These are phyloP conservation scores for Crithidia expoeki DNA, from an alignment of 208 protist species.

Conservation along the genomic window DNA sequence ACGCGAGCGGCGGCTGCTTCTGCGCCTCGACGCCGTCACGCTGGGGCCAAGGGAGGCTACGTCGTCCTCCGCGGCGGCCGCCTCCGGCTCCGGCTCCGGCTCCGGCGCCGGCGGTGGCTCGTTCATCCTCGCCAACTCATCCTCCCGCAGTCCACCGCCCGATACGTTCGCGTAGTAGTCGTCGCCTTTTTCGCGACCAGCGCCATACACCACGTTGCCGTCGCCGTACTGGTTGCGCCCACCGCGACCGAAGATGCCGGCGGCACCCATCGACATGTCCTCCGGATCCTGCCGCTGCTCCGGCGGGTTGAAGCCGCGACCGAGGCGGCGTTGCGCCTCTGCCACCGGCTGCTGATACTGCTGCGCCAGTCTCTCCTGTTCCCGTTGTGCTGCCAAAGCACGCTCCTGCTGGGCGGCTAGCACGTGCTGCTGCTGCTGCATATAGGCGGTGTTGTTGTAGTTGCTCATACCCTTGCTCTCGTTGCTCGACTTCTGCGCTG, in stretches of 20 bases:
- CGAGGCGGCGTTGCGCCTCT: conserved; percentile 23
- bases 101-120: not conserved
- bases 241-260: conserved; percentile 31
- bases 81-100: not conserved
- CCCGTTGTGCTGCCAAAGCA: not conserved
- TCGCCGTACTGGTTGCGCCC: conserved; percentile 25
- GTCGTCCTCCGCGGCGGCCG: conserved; percentile 1
- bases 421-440: conserved; percentile 17
- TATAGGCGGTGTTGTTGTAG: conserved; percentile 1
- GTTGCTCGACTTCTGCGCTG: conserved; percentile 17
- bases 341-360: conserved; percentile 8
- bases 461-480: conserved; percentile 10
- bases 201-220: conserved; percentile 14
- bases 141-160: conserved; percentile 9
- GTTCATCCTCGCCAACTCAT: conserved; percentile 11
- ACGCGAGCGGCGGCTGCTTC: conserved; percentile 29
- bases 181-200: not conserved
- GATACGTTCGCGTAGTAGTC: conserved; percentile 12
- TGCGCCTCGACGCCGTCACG: conserved; percentile 30
- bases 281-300: conserved; percentile 16
- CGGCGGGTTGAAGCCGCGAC: conserved; percentile 34
- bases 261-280: conserved; percentile 28
- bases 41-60: conserved; percentile 11
- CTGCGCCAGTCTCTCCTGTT: not conserved
- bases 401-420: conserved; percentile 6